Conservation (phyloP, 441 rosid species). For the Brassica balearica region DNA sequence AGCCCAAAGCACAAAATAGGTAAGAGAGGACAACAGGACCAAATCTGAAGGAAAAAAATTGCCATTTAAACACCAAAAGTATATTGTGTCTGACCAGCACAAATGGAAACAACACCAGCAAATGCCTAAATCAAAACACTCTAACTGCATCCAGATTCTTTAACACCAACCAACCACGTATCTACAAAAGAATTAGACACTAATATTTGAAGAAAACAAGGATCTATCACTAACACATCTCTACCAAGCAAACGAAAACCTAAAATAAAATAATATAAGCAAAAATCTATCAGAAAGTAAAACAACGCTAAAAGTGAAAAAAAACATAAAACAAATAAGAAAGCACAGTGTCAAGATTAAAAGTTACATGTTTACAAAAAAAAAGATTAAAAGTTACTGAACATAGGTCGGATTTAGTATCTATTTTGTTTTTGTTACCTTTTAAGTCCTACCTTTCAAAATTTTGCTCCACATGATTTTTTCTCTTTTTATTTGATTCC, state of each 20-base stretch:
- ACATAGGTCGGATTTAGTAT: neutral
- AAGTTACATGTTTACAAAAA: too few species aligned
- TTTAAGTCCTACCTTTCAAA: neutral
- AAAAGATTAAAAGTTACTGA: neutral
- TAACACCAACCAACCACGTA: neutral
- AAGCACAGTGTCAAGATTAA: neutral
- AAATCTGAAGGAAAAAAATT: neutral
- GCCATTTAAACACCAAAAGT: neutral
- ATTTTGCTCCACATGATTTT: neutral
- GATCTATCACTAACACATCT: neutral
- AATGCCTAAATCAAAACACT: neutral
- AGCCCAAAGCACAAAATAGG: neutral
- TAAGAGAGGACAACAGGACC: neutral
- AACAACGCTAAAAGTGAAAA: neutral
- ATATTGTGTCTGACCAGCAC: neutral
- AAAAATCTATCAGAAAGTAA: neutral
- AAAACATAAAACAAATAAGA: neutral
- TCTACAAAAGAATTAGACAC: neutral
- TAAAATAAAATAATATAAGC: neutral
- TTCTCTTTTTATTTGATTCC: neutral
- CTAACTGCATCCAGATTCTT: neutral
- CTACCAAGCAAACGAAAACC: neutral
- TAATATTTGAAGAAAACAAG: slow-evolving; percentile 1
- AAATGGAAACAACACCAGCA: neutral
- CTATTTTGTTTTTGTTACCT: neutral